Evolutionary conservation across 352 stramenopile genomes (phyloP), one percentile per base, ranked within the genome.

Genomic region (Globisporangium uncinulatum): DNA sequence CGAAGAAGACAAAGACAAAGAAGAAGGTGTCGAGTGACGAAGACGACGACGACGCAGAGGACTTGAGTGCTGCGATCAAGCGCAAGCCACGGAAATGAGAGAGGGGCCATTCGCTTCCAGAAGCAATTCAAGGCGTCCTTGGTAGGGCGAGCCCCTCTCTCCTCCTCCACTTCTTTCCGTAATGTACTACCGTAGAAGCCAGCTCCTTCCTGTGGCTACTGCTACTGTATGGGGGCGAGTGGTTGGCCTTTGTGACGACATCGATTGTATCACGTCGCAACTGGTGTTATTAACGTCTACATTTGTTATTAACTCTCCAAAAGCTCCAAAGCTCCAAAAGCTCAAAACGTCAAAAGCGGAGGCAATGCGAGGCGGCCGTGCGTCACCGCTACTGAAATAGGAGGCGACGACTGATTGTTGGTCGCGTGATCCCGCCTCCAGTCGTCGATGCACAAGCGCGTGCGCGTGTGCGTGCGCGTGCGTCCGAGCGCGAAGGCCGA

Each of bases 41-140:
- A 59, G 66, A 77, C 43, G 70, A 71, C 43, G 76, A 76, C 17
- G 69, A 82, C 13, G 70, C 81, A 24, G 72, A 86, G 54, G 79
- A 93, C 57, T 57, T 93, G 55, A 80, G 70, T 52, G 74, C 79
- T 6, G 83, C 83, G 43, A 76, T 93, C 53, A 93, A 90, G 69
- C 76, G 73, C 64, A 92, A 92, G 59, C 56, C 56, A 11, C 56
- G 50, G 29, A 67, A 67, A 51, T 64, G 45, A 57, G 36, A 6
- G 43, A n/a, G 48, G 17, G 24, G 32, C 7, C 24, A 29, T 29
- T 29, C 24, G 24, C 24, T 4, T 29, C 4, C 24, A n/a, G n/a
- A n/a, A n/a, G n/a, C n/a, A 29, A 29, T 29, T 29, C 24, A 29
- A 29, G 24, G 24, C 24, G 24, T 29, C 24, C 4, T 29, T 29